A percentile compares a stretch with the other conserved stretches of the same genome.
Conservation (phyloP, 1,139 yeast genomes). For the Blastobotrys arbuscula region DNA sequence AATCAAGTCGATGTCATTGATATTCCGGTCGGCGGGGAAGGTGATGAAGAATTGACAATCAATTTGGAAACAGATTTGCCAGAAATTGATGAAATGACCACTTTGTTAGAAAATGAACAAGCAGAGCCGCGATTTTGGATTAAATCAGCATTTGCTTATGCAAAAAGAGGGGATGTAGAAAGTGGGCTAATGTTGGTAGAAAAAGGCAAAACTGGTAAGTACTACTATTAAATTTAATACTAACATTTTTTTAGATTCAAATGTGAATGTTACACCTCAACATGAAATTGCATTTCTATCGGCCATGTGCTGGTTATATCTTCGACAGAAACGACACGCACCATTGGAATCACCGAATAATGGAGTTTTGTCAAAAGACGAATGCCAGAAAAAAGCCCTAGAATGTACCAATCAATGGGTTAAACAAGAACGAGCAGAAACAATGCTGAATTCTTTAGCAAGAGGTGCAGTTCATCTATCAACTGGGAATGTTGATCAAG, state of each 20-base stretch:
- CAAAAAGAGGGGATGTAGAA: conserved; percentile 49
- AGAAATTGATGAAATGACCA: conserved; percentile 76
- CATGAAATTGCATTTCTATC: background rate
- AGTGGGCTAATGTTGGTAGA: conserved; percentile 63
- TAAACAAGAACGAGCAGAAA: conserved; percentile 37
- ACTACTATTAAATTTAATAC: background rate
- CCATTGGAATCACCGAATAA: background rate
- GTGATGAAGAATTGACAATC: conserved; percentile 35
- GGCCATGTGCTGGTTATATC: background rate
- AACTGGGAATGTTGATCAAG: conserved; percentile 59
- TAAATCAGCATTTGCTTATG: conserved; percentile 75
- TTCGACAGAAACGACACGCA: background rate
- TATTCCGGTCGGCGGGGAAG: conserved; percentile 36
- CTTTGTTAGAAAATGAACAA: conserved; percentile 70
- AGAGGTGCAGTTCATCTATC: conserved; percentile 49
- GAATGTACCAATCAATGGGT: conserved; percentile 18
- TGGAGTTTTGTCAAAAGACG: background rate
- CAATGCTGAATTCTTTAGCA: conserved; percentile 41
- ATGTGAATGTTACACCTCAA: background rate
- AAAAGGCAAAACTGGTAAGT: conserved; percentile 48
- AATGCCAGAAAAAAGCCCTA: background rate
- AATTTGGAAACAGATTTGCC: conserved; percentile 65
- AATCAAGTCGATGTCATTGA: conserved; percentile 31
- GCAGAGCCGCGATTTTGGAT: conserved; percentile 79
- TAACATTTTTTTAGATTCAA: background rate